Evolutionary conservation across 139 green algal species (phyloP).

Genomic region (Desmodesmus armatus): DNA sequence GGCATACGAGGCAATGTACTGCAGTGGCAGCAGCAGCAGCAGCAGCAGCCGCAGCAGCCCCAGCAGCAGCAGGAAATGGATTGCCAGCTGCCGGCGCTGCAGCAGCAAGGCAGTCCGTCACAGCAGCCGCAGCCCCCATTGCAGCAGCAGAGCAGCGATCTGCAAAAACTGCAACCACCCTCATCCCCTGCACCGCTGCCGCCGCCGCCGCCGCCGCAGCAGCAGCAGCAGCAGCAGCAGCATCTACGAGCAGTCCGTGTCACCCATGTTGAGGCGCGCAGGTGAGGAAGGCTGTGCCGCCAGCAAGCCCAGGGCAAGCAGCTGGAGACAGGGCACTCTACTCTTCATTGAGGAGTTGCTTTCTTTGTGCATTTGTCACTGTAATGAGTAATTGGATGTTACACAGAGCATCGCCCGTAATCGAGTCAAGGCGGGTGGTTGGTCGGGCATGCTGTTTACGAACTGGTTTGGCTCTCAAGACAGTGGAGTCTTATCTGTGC

Average conservation of each 20-base stretch:
- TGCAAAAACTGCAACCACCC: no score
- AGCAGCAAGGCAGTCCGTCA: no score
- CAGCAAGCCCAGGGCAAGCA: neutral
- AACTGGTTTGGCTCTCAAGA: no score
- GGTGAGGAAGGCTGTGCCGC: neutral
- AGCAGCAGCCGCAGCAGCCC: slow-evolving; percentile 1
- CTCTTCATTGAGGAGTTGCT: no score
- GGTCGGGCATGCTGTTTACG: no score
- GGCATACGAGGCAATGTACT: slow-evolving; percentile 16
- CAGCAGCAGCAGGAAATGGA: neutral
- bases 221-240: slow-evolving; percentile 10
- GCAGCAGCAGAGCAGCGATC: no score
- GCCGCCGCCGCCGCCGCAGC: neutral
- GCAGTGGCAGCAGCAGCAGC: slow-evolving; percentile 4
- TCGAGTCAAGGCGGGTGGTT: no score
- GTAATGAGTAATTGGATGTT: no score
- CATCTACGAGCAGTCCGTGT: slow-evolving; percentile 24
- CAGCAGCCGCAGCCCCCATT: no score
- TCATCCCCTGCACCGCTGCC: neutral
- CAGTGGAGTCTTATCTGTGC: no score
- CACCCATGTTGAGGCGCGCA: slow-evolving; percentile 56
- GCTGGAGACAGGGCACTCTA: no score
- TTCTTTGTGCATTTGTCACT: neutral
- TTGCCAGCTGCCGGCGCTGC: neutral
- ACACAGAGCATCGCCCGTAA: no score